Evolutionary conservation across 2,329 filamentous ascomycete species (phyloP).

Genomic region (Penicillium griseofulvum): DNA sequence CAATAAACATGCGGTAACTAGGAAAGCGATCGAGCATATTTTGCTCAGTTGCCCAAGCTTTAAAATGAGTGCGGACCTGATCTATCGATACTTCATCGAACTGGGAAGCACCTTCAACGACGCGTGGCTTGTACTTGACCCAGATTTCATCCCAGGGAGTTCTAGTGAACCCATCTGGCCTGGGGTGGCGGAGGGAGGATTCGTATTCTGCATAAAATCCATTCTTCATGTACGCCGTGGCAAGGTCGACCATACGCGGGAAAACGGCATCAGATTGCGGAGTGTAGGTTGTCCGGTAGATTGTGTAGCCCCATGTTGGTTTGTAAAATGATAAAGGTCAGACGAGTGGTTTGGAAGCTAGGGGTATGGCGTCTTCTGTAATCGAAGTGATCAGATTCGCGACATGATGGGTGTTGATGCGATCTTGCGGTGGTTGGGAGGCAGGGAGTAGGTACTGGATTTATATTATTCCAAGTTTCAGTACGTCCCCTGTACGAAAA

Average conservation of each 20-base stretch:
- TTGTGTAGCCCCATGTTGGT: too few species aligned
- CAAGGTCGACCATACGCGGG: not conserved
- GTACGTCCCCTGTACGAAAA: too few species aligned
- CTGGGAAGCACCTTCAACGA: conserved; percentile 7
- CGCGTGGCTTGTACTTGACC: conserved; percentile 2
- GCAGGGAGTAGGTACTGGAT: too few species aligned
- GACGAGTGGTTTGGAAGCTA: too few species aligned
- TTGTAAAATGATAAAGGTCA: too few species aligned
- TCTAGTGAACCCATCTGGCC: not conserved
- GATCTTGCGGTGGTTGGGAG: too few species aligned
- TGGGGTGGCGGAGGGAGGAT: not conserved
- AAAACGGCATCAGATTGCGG: too few species aligned
- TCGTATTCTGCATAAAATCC: not conserved
- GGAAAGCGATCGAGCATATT: not conserved
- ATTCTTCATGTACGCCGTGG: not conserved
- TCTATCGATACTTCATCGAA: conserved; percentile 7
- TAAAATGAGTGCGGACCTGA: conserved; percentile 5
- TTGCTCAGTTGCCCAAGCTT: conserved; percentile 1
- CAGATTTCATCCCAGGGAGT: conserved; percentile 6
- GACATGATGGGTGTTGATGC: too few species aligned
- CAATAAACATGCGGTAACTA: conserved; percentile 4
- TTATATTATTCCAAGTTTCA: too few species aligned
- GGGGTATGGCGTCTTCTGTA: too few species aligned
- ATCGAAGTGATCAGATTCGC: too few species aligned
- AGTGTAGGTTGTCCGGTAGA: too few species aligned